Conservation (phyloP, 1,284 basidiomycete species). For the Erythrobasidium hasegawianum region DNA sequence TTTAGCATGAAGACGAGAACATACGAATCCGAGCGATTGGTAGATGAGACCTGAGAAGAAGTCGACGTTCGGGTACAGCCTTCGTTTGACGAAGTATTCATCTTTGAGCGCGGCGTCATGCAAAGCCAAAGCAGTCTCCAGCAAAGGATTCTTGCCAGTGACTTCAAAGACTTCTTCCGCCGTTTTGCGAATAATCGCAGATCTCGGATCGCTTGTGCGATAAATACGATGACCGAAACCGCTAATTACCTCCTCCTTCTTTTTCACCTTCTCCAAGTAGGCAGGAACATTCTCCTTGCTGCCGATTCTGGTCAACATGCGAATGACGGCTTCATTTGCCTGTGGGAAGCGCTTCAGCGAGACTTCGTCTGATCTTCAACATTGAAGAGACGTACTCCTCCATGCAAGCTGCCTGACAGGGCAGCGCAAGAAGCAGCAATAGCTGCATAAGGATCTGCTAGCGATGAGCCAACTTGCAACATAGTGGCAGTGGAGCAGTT, state of each 20-base stretch:
- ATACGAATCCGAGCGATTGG: constrained; percentile 34
- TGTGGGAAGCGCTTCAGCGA: constrained; percentile 55
- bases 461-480: constrained; percentile 75
- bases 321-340: constrained; percentile 75
- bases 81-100: constrained; percentile 71
- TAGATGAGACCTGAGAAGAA: constrained; percentile 47
- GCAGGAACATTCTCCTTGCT: constrained; percentile 68
- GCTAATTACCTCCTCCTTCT: constrained; percentile 71
- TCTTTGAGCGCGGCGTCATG: constrained; percentile 83
- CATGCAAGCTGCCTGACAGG: constrained; percentile 66
- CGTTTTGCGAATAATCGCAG: constrained; percentile 78
- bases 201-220: constrained; percentile 64
- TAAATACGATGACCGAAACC: constrained; percentile 42
- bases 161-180: constrained; percentile 64
- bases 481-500: constrained; percentile 79
- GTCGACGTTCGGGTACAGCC: constrained; percentile 46
- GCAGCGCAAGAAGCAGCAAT: constrained; percentile 73
- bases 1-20: too few species aligned
- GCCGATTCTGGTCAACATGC: constrained; percentile 81
- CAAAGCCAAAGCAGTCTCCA: constrained; percentile 80
- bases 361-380: too few species aligned
- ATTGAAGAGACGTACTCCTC: constrained; percentile 48
- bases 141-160: constrained; percentile 72
- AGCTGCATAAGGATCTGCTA: constrained; percentile 81
- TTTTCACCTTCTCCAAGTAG: constrained; percentile 74